These are phyloP conservation scores for Trichoderma erinaceum DNA, from an alignment of 495 filamentous ascomycete species.

Conservation along the genomic window DNA sequence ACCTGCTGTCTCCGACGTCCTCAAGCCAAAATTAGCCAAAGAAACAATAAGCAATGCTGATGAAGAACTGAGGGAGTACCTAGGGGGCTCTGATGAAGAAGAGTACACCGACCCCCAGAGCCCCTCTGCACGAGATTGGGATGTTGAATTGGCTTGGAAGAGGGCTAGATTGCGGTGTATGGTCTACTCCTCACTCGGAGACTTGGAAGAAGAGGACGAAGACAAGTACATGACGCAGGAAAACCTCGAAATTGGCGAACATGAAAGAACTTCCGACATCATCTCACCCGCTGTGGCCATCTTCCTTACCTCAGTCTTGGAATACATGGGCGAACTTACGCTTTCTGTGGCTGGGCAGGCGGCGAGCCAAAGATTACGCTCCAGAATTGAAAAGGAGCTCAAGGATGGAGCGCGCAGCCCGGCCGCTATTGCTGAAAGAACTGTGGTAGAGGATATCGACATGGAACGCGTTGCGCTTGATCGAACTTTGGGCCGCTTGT, in stretches of 20 bases:
- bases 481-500: constrained; percentile 77
- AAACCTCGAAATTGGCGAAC: constrained; percentile 49
- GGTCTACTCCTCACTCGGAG: constrained; percentile 94
- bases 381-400: constrained; percentile 45
- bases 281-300: constrained; percentile 92
- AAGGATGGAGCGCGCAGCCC: constrained; percentile 39
- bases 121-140: constrained; percentile 59
- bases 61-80: constrained; percentile 81
- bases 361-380: constrained; percentile 62
- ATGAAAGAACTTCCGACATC: constrained; percentile 53
- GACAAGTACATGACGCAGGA: constrained; percentile 74
- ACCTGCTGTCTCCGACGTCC: constrained; percentile 76
- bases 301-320: constrained; percentile 89
- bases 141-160: constrained; percentile 85
- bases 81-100: constrained; percentile 71
- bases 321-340: constrained; percentile 89
- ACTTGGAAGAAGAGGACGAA: constrained; percentile 97
- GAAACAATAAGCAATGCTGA: constrained; percentile 85
- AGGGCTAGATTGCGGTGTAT: constrained; percentile 87
- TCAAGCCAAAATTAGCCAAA: constrained; percentile 81
- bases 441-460: constrained; percentile 83
- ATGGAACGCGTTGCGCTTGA: constrained; percentile 91
- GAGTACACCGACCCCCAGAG: constrained; percentile 51
- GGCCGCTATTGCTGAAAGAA: constrained; percentile 47
- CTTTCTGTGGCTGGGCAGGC: constrained; percentile 84